These are phyloP conservation scores for Rhodotorula toruloides DNA, from an alignment of 768 basidiomycete species.

Conservation along the genomic window DNA sequence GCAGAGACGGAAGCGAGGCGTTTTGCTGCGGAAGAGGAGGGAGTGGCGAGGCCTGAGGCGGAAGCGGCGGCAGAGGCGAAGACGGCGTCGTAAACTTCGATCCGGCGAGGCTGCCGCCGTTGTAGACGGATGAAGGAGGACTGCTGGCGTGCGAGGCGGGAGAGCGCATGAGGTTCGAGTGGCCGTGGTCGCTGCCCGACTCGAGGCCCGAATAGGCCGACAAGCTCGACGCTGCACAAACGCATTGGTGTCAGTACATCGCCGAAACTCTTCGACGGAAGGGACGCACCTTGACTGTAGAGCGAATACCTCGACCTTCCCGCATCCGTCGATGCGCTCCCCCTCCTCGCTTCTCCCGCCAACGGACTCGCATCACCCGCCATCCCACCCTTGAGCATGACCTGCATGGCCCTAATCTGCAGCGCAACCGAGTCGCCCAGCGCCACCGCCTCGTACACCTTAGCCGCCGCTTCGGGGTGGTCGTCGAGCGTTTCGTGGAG, in stretches of 20 bases:
- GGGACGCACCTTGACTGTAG: conserved; percentile 4
- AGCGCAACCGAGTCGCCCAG: conserved; percentile 26
- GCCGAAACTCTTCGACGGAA: neutral
- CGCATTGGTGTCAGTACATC: too few relatives aligned
- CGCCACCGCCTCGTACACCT: conserved; percentile 37
- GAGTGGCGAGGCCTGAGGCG: neutral
- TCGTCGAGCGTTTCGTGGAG: conserved; percentile 70
- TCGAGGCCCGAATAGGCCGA: neutral
- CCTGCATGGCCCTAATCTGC: conserved; percentile 27
- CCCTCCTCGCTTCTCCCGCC: neutral
- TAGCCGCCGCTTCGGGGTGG: conserved; percentile 3
- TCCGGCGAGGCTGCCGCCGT: too few relatives aligned
- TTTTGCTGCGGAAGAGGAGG: neutral
- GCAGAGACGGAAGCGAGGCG: neutral
- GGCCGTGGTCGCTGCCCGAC: too few relatives aligned
- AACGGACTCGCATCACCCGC: neutral
- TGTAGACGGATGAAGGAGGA: neutral
- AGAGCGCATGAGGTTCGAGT: neutral
- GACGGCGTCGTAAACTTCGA: neutral
- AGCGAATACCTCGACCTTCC: neutral
- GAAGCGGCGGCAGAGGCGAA: neutral
- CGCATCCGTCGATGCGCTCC: neutral
- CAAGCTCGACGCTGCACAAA: neutral
- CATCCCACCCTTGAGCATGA: conserved; percentile 17
- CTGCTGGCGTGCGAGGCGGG: neutral